A percentile compares a stretch with the other conserved stretches of the same genome.
These are phyloP conservation scores for Tylopilus vinaceipallidus DNA, from an alignment of 768 basidiomycete species.

Conservation along the genomic window DNA sequence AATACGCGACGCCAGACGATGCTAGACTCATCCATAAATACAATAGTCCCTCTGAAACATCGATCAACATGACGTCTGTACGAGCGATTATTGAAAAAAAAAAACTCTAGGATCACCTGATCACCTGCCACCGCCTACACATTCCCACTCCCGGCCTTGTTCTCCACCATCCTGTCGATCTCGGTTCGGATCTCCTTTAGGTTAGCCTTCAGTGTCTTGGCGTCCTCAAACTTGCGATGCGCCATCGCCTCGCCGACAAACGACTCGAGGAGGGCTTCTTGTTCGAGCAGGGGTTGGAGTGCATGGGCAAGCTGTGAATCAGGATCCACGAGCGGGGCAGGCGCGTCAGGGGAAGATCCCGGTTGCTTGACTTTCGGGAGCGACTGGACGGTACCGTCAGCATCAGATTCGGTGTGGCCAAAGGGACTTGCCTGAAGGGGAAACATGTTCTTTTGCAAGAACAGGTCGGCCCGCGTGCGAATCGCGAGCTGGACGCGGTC, in stretches of 20 bases:
- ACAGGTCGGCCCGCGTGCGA: constrained; percentile 68
- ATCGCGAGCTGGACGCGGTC: constrained; percentile 85
- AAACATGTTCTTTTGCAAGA: constrained; percentile 89
- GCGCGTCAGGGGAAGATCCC: constrained; percentile 10
- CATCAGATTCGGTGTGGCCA: neutral
- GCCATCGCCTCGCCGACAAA: constrained; percentile 90
- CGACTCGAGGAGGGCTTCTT: constrained; percentile 86
- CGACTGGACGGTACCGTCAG: constrained; percentile 31
- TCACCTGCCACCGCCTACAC: neutral
- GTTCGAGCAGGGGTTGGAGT: constrained; percentile 88
- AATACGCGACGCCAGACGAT: too few species aligned
- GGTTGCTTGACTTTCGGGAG: constrained; percentile 48
- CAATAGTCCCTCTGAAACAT: too few species aligned
- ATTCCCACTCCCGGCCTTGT: constrained; percentile 21
- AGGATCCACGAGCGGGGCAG: constrained; percentile 45
- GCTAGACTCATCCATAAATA: too few species aligned
- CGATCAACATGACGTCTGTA: too few species aligned
- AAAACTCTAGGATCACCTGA: too few species aligned
- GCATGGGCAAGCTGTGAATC: constrained; percentile 69
- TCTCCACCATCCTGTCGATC: constrained; percentile 65
- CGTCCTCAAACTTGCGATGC: constrained; percentile 94
- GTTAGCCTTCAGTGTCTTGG: constrained; percentile 76
- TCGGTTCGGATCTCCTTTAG: constrained; percentile 81
- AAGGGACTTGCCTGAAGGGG: constrained; percentile 32
- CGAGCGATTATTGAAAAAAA: too few species aligned